Conservation (phyloP, 2,329 filamentous ascomycete species). For the Alternaria hordeiaustralica region DNA sequence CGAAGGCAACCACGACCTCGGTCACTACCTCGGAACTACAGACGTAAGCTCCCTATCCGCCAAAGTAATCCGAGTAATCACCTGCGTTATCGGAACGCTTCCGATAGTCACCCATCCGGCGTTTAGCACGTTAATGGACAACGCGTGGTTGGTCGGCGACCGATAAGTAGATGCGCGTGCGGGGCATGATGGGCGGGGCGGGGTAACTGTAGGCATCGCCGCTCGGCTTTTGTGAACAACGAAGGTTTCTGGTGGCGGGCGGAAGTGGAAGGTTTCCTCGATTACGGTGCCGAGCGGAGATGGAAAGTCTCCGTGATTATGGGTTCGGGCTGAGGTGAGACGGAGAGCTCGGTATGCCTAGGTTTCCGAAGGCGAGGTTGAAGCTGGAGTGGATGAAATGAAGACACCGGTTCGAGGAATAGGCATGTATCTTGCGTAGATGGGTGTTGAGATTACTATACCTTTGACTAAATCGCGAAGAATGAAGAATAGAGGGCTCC, state of each 20-base stretch:
- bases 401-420: not conserved
- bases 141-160: conserved; percentile 1
- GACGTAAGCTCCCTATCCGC: not conserved
- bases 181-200: not conserved
- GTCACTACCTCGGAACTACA: conserved; percentile 5
- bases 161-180: not conserved
- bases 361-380: not conserved
- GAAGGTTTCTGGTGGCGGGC: not conserved
- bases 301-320: not conserved
- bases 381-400: not conserved
- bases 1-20: not conserved
- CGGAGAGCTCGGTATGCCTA: not conserved
- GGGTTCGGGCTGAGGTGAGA: not conserved
- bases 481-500: too few species aligned
- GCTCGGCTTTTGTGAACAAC: not conserved
- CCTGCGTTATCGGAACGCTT: not conserved
- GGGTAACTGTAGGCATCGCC: not conserved
- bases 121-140: not conserved
- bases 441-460: not conserved
- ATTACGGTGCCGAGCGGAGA: not conserved
- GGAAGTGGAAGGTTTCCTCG: not conserved
- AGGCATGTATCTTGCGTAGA: not conserved
- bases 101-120: not conserved
- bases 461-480: not conserved
- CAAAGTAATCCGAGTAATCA: not conserved